Evolutionary conservation across 257 asterid genomes (phyloP).

Genomic region (Anisodus tanguticus): DNA sequence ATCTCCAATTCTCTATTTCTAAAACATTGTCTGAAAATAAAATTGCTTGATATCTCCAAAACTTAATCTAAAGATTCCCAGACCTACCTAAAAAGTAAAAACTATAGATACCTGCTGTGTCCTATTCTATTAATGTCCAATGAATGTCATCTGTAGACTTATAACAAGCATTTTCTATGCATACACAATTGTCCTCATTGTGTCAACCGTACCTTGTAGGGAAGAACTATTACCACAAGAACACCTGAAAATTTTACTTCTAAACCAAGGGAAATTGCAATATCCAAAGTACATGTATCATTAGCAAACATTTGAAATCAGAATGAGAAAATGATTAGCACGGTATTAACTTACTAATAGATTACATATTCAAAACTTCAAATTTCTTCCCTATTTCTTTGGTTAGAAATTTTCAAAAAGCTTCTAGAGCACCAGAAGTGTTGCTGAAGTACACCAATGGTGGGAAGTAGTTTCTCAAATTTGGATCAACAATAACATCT

Average conservation of each 20-base stretch:
- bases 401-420: background rate
- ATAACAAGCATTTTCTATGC: background rate
- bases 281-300: background rate
- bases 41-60: too few species aligned
- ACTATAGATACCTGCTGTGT: too few species aligned
- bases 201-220: background rate
- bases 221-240: background rate
- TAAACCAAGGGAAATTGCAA: background rate
- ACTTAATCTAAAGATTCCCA: too few species aligned
- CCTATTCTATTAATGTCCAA: background rate
- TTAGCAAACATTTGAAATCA: conserved; percentile 12
- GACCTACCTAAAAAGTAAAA: too few species aligned
- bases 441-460: background rate
- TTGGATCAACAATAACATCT: background rate
- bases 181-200: background rate
- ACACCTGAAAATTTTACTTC: background rate
- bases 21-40: too few species aligned
- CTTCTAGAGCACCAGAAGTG: background rate
- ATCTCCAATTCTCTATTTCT: too few species aligned
- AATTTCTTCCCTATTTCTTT: background rate
- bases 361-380: background rate
- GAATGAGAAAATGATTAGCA: conserved; percentile 22
- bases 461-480: conserved; percentile 17
- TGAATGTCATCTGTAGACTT: background rate
- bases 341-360: background rate